A percentile compares a stretch with the other conserved stretches of the same genome.
Conservation (phyloP, 1,284 basidiomycete genomes). For the Chalciporus sp. region DNA sequence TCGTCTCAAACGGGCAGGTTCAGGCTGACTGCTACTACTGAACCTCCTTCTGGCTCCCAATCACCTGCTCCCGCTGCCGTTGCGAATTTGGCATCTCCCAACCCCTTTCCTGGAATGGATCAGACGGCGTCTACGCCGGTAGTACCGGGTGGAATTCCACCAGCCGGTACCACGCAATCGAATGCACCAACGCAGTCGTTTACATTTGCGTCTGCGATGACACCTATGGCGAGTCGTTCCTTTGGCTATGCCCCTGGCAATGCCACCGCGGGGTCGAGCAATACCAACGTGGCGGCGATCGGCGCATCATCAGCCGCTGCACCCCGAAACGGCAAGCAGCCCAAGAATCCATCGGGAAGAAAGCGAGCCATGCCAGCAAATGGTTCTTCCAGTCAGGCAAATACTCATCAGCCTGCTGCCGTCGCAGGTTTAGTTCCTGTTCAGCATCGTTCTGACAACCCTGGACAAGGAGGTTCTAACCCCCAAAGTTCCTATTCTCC, state of each 20-base stretch:
- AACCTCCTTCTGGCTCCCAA: constrained; percentile 24
- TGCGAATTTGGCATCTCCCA: constrained; percentile 37
- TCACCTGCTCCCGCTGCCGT: constrained; percentile 28
- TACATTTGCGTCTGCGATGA: constrained; percentile 3
- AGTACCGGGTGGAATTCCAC: constrained; percentile 2
- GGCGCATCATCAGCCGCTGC: not conserved
- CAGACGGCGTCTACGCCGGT: constrained; percentile 2
- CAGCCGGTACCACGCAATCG: constrained; percentile 7
- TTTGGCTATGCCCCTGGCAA: constrained; percentile 3
- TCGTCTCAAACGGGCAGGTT: constrained; percentile 29
- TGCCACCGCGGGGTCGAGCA: constrained; percentile 1
- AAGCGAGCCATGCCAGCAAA: not conserved
- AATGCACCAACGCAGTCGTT: not conserved
- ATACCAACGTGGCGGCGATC: not conserved
- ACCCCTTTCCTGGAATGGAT: constrained; percentile 37
- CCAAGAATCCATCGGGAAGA: constrained; percentile 18
- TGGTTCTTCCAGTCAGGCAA: constrained; percentile 1
- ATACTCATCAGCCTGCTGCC: constrained; percentile 9
- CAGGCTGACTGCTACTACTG: constrained; percentile 16
- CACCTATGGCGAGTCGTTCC: constrained; percentile 4
- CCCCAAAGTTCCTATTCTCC: constrained; percentile 1
- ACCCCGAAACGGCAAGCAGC: constrained; percentile 1
- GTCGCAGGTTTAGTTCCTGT: not conserved
- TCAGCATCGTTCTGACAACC: constrained; percentile 40
- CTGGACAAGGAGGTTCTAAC: not conserved